These are phyloP conservation scores for Monilinia fructigena DNA, from an alignment of 2,329 filamentous ascomycete species.

Conservation along the genomic window DNA sequence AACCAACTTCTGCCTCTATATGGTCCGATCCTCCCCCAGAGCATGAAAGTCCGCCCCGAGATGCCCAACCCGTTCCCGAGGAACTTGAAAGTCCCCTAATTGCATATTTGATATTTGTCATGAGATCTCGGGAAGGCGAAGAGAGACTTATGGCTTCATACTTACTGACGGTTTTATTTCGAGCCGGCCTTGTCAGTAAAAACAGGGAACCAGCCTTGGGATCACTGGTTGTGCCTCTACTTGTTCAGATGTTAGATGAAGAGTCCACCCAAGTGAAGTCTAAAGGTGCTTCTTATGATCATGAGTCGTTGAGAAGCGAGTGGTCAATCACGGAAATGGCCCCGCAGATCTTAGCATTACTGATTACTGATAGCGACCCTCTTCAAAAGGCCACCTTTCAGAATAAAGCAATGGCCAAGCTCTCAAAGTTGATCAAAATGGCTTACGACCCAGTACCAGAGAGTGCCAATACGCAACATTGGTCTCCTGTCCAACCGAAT, in stretches of 20 bases:
- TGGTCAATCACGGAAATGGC: slow-evolving; percentile 65
- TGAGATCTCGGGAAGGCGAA: slow-evolving; percentile 56
- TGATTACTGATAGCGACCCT: slow-evolving; percentile 74
- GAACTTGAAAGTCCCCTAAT: slow-evolving; percentile 69
- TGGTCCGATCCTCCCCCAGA: slow-evolving; percentile 10
- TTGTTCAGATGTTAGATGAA: slow-evolving; percentile 65
- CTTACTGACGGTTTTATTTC: slow-evolving; percentile 67
- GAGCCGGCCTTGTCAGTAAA: slow-evolving; percentile 63
- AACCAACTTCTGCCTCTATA: slow-evolving; percentile 11
- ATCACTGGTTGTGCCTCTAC: slow-evolving; percentile 66
- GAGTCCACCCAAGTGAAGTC: slow-evolving; percentile 43
- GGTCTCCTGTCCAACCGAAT: slow-evolving; percentile 45
- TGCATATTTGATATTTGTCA: slow-evolving; percentile 68
- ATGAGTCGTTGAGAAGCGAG: slow-evolving; percentile 42
- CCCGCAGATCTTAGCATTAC: slow-evolving; percentile 71
- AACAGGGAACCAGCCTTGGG: slow-evolving; percentile 63
- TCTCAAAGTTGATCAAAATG: slow-evolving; percentile 63
- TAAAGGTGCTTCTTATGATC: slow-evolving; percentile 42
- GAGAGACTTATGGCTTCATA: slow-evolving; percentile 67
- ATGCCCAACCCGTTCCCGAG: slow-evolving; percentile 46
- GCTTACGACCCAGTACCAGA: slow-evolving; percentile 60
- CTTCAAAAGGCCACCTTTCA: slow-evolving; percentile 83
- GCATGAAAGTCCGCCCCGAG: slow-evolving; percentile 20
- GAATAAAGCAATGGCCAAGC: slow-evolving; percentile 58
- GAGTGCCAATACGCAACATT: slow-evolving; percentile 50